phyloP scores from a whole-genome alignment of 495 filamentous ascomycete species.

The Penicillium psychrofluorescens region DNA sequence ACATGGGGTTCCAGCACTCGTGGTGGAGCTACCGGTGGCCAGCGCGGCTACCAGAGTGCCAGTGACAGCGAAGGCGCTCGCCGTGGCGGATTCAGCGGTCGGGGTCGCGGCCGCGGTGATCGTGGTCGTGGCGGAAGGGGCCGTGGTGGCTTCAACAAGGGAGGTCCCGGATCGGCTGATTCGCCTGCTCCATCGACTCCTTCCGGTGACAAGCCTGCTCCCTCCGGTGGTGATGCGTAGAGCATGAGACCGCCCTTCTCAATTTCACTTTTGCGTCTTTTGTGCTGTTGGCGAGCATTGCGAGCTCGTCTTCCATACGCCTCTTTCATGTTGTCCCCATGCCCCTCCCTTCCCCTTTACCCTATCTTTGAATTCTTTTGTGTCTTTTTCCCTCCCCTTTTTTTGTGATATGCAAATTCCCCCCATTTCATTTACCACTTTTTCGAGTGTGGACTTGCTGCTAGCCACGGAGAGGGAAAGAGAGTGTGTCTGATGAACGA shows the following conservation, averaged over 20 bases:
- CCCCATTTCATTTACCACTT: conserved; percentile 7
- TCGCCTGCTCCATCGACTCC: conserved; percentile 44
- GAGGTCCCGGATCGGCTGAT: conserved; percentile 36
- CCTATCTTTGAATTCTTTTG: conserved; percentile 21
- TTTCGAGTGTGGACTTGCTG: background rate
- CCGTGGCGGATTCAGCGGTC: conserved; percentile 58
- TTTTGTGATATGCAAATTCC: conserved; percentile 16
- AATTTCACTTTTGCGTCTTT: conserved; percentile 8
- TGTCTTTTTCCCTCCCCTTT: conserved; percentile 10
- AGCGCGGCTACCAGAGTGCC: conserved; percentile 69
- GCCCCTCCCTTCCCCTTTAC: conserved; percentile 1
- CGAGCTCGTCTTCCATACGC: conserved; percentile 2
- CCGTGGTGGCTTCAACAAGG: conserved; percentile 48
- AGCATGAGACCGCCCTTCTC: conserved; percentile 4
- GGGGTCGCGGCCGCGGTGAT: conserved; percentile 43
- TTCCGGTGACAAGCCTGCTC: conserved; percentile 41
- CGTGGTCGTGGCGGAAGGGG: conserved; percentile 44
- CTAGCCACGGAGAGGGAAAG: background rate
- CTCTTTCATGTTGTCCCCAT: conserved; percentile 7
- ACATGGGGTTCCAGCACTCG: conserved; percentile 65
- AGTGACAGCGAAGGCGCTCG: conserved; percentile 73
- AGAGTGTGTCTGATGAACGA: conserved; percentile 4
- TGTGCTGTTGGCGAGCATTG: conserved; percentile 3
- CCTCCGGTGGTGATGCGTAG: conserved; percentile 41
- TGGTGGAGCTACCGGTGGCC: conserved; percentile 44